Evolutionary conservation across 2,329 filamentous ascomycete genomes (phyloP), one percentile per base, ranked within the genome.

Genomic region (Fusarium domesticum): DNA sequence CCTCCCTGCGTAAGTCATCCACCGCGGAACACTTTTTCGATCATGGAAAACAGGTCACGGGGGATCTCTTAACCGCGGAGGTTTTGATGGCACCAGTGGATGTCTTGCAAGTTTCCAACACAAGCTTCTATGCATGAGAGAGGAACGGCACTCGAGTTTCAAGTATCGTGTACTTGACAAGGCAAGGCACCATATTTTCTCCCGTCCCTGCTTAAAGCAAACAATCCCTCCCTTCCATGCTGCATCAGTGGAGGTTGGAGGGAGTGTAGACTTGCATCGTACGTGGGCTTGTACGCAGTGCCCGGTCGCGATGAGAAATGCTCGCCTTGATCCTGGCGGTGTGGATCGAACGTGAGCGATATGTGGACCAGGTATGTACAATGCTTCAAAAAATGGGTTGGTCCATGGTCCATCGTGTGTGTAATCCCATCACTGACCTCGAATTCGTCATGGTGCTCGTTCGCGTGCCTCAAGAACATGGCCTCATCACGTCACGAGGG

Each of bases 331-430:
- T 50, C 42, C 39, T 32, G 39, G 41, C 43, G 43, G 43, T 47
- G 45, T 48, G 35, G 19, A 30, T 53, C 39, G 44, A 47, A 35
- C n/a, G 35, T 47, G 50, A 58, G 45, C 33, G 35, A 45, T 54
- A 55, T 49, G 40, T 39, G 42, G n/a, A n/a, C n/a, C n/a, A n/a
- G n/a, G n/a, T 41, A 40, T 39, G 33, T 35, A 23, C 43, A 45
- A 32, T 42, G 45, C 41, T 38, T 43, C 23, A 32, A 35, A 28
- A 28, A 28, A 28, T 28, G 7, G 23, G 23, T 28, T 28, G 23
- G 23, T 28, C 7, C 14, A 28, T 23, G 20, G 10, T 23, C 14
- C 23, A 28, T 10, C 8, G 10, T 8, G 23, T 28, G 7, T 28
- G 7, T 11, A 28, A 28, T 28, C n/a, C n/a, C n/a, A 28, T 28